These are phyloP conservation scores for Huntiella omanensis DNA, from an alignment of 2,329 filamentous ascomycete species.

Conservation along the genomic window DNA sequence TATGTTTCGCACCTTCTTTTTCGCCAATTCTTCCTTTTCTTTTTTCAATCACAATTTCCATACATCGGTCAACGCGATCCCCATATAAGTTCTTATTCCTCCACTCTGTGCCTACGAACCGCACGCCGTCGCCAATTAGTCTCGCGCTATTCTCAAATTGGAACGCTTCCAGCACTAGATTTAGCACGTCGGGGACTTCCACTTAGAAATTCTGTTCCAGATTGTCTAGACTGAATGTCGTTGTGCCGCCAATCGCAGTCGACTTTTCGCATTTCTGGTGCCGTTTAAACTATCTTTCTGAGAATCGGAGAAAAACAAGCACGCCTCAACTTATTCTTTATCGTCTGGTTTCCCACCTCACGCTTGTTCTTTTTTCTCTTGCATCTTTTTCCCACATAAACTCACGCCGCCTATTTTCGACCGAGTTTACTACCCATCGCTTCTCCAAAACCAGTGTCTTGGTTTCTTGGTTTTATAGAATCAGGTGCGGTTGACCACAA, in stretches of 20 bases:
- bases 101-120: background rate
- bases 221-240: constrained; percentile 7
- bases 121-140: constrained; percentile 5
- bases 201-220: background rate
- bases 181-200: background rate
- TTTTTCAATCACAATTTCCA: background rate
- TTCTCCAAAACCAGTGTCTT: background rate
- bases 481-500: constrained; percentile 8
- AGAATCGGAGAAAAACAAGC: background rate
- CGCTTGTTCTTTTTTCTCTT: background rate
- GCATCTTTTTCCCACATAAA: background rate
- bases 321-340: too few species aligned
- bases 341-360: background rate
- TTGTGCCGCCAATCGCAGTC: constrained; percentile 3
- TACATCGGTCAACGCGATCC: constrained; percentile 3
- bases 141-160: constrained; percentile 6
- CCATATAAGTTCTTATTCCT: background rate
- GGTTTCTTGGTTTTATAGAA: background rate
- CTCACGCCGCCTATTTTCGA: background rate
- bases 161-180: background rate
- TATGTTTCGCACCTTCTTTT: background rate
- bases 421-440: background rate
- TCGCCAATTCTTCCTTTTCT: background rate
- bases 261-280: background rate
- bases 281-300: background rate